Conservation (phyloP, 208 protist species). For the Trypanosoma cruzi region DNA sequence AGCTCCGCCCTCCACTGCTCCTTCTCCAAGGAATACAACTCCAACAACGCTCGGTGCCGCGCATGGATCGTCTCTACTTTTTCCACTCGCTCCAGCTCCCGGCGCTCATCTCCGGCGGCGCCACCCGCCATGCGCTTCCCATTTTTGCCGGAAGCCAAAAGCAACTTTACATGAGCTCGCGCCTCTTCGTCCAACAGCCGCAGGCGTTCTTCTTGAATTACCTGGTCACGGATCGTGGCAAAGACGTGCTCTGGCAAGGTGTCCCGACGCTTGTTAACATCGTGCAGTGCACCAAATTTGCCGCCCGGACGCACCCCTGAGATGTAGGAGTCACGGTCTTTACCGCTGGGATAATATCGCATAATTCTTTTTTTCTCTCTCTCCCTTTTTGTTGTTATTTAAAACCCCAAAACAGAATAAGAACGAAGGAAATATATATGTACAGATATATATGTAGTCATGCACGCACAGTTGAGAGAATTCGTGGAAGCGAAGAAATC, state of each 20-base stretch:
- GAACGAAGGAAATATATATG: not conserved
- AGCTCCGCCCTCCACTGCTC: constrained; percentile 66
- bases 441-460: too few relatives aligned
- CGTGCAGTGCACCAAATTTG: constrained; percentile 63
- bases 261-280: constrained; percentile 86
- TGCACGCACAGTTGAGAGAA: too few relatives aligned
- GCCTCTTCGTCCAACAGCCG: constrained; percentile 62
- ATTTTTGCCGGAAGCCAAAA: constrained; percentile 37
- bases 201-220: constrained; percentile 70
- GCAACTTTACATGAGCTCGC: constrained; percentile 46
- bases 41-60: constrained; percentile 60
- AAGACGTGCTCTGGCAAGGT: constrained; percentile 89
- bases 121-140: constrained; percentile 57
- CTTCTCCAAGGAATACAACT: constrained; percentile 65
- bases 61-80: constrained; percentile 28
- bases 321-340: constrained; percentile 88
- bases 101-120: constrained; percentile 33
- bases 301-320: constrained; percentile 73
- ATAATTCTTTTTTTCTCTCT: too few relatives aligned
- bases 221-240: constrained; percentile 66
- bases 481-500: too few relatives aligned
- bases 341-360: constrained; percentile 68
- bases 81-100: constrained; percentile 47
- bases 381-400: not conserved
- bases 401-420: not conserved